These are phyloP conservation scores for Hericium erinaceus DNA, from an alignment of 768 basidiomycete genomes.

Conservation along the genomic window DNA sequence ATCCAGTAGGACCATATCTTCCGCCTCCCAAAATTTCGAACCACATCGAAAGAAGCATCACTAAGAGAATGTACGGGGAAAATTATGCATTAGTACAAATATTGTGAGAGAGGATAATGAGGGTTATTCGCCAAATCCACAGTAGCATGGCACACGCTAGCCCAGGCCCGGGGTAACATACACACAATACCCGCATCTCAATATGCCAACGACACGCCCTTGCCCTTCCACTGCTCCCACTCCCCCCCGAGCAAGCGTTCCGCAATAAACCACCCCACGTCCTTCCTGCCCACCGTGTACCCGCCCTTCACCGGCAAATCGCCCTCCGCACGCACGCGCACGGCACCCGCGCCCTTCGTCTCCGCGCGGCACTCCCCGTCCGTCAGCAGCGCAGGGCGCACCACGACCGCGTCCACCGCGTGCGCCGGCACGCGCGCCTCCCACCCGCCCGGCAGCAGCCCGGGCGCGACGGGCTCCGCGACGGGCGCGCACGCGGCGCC, in stretches of 20 bases:
- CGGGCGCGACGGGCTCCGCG: conserved; percentile 29
- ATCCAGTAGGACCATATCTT: too few species aligned
- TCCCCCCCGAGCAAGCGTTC: conserved; percentile 29
- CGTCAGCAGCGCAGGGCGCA: conserved; percentile 51
- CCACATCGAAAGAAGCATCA: too few species aligned
- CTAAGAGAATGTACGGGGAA: too few species aligned
- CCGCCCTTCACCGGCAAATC: conserved; percentile 24
- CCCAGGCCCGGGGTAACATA: background rate
- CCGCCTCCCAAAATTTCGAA: too few species aligned
- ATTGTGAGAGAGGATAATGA: too few species aligned
- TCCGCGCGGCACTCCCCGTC: conserved; percentile 40
- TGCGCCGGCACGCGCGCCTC: conserved; percentile 32
- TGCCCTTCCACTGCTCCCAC: conserved; percentile 48
- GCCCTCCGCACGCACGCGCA: conserved; percentile 31
- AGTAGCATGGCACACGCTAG: background rate
- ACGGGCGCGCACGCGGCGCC: conserved; percentile 36
- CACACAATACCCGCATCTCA: conserved; percentile 14
- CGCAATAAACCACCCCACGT: conserved; percentile 58
- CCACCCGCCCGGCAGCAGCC: conserved; percentile 41
- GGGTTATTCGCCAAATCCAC: too few species aligned
- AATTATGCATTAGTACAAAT: too few species aligned
- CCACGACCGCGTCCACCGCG: conserved; percentile 29
- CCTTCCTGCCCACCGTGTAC: conserved; percentile 51
- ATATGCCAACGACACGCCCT: conserved; percentile 40
- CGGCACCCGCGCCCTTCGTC: conserved; percentile 23